These are phyloP conservation scores for Vanrija humicola DNA, from an alignment of 1,284 basidiomycete species.

Conservation along the genomic window DNA sequence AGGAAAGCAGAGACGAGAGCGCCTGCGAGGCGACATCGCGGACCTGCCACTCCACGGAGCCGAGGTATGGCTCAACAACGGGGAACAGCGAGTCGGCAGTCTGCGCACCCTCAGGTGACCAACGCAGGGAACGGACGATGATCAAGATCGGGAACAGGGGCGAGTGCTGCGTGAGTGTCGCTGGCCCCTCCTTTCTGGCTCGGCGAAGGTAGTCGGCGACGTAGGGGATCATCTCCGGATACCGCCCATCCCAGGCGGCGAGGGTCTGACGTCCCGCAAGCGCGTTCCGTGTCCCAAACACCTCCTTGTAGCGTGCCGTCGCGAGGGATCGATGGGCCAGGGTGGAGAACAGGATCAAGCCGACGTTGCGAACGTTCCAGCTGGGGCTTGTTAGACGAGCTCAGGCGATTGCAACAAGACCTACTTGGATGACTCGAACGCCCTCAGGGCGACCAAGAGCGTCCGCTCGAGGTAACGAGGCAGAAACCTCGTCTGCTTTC, in stretches of 20 bases:
- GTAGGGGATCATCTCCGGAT: conserved; percentile 36
- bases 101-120: conserved; percentile 21
- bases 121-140: conserved; percentile 40
- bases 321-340: conserved; percentile 39
- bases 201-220: conserved; percentile 21
- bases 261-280: conserved; percentile 34
- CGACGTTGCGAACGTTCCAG: conserved; percentile 49
- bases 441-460: conserved; percentile 39
- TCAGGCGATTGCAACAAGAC: conserved; percentile 1
- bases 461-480: conserved; percentile 39
- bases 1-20: conserved; percentile 33
- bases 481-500: conserved; percentile 36
- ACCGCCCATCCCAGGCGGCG: conserved; percentile 32
- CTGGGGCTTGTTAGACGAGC: conserved; percentile 16
- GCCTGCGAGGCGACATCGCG: conserved; percentile 45
- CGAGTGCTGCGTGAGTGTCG: conserved; percentile 26
- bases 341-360: conserved; percentile 45
- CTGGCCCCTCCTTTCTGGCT: conserved; percentile 1
- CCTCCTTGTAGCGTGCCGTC: conserved; percentile 28
- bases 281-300: conserved; percentile 26
- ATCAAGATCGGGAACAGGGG: conserved; percentile 45
- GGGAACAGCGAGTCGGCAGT: conserved; percentile 22
- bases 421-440: conserved; percentile 43
- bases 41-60: conserved; percentile 37
- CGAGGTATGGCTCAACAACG: conserved; percentile 26